A percentile compares a stretch with the other conserved stretches of the same genome.
These are phyloP conservation scores for Selaginella tamariscina DNA, from an alignment of 75 land plant genomes.

Conservation along the genomic window DNA sequence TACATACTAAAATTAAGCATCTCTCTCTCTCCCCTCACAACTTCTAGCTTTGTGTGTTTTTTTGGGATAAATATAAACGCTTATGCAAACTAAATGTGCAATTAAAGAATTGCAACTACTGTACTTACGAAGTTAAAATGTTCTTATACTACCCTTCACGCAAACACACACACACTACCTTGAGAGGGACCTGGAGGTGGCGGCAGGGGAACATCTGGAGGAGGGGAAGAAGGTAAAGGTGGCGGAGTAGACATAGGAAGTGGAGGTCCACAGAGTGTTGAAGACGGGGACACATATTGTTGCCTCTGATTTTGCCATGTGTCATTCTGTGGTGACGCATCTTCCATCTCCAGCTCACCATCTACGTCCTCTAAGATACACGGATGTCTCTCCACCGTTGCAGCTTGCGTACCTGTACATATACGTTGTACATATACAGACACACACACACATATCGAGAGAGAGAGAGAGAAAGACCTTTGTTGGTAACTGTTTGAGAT, in stretches of 20 bases:
- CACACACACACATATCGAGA: too few species aligned
- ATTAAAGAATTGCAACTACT: too few species aligned
- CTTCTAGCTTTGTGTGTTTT: too few species aligned
- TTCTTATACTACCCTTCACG: too few species aligned
- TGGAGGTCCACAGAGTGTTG: neutral
- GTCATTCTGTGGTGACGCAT: constrained; percentile 55
- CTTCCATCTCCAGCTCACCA: constrained; percentile 98
- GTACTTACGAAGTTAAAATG: too few species aligned
- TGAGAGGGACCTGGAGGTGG: constrained; percentile 16
- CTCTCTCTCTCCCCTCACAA: too few species aligned
- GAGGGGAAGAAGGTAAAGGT: neutral
- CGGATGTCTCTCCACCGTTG: constrained; percentile 49
- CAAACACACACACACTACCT: too few species aligned
- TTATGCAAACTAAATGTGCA: too few species aligned
- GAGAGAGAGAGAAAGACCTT: too few species aligned
- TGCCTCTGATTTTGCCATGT: neutral
- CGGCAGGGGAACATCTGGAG: constrained; percentile 10
- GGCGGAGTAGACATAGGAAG: neutral
- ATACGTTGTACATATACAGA: too few species aligned
- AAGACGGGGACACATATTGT: neutral
- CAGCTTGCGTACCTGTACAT: neutral
- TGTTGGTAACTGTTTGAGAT: neutral
- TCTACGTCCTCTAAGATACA: constrained; percentile 76
- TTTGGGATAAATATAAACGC: too few species aligned
- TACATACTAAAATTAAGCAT: too few species aligned